Base-by-base conservation (phyloP, 495 filamentous ascomycete species). In the Venustampulla echinocandica region DNA sequence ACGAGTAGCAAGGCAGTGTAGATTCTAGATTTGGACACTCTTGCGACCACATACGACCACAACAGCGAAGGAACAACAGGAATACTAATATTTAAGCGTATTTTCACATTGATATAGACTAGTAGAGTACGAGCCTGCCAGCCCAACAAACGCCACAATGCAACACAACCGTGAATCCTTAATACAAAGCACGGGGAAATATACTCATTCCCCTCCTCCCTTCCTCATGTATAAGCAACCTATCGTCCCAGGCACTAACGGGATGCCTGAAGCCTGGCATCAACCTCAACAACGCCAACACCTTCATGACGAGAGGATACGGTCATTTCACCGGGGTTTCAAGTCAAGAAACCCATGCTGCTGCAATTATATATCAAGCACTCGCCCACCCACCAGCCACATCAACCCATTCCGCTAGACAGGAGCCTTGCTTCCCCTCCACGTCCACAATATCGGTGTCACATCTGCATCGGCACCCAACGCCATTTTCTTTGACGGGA, bases 391-490 rank as follows among this genome's bases (percentile, higher is more conserved):
- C 92, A 50, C 92, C 92, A 30, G 92, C 93, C 56, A 95, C 90
- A 44, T 95, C 85, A 9, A 99, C 92, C 93, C 93, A 99, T 71
- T 99, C 90, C 10, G 85, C 70, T 32, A 97, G 69, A 69, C 92
- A 99, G 55, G 85, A 93, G 46, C 93, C 92, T 61, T 89, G 82
- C 68, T 97, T 97, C 64, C 86, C 87, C 65, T 99, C 92, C 18
- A 99, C 89, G 59, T 99, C 92, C 19, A 87, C 83, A 58, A 97
- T 94, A 64, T 97, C 92, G n/a, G 90, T 96, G 62, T 99, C 92
- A 63, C 92, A 99, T 55, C 82, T 82, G 75, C 92, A 99, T 60
- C 92, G 75, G 69, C 92, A 99, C 24, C 92, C 92, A 17, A 98
- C 92, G 45, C 92, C 92, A 58, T 97, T 97, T 70, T 97, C 90